Evolutionary conservation across 495 filamentous ascomycete species (phyloP).

Genomic region (Melanomma pulvis-pyrius): DNA sequence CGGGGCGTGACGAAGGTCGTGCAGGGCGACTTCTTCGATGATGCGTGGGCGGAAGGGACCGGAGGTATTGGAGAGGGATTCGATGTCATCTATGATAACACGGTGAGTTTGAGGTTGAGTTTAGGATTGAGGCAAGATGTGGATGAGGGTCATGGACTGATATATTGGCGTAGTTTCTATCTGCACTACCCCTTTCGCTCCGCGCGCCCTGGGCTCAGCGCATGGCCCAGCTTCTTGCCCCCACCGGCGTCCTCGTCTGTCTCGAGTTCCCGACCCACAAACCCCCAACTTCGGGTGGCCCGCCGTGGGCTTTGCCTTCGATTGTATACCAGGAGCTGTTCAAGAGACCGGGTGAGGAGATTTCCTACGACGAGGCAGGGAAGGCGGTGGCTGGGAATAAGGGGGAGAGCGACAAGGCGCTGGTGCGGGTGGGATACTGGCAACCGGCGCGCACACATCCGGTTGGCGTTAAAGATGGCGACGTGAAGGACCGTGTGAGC

Average conservation of each 20-base stretch:
- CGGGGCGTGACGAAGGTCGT: conserved; percentile 63
- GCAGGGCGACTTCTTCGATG: conserved; percentile 71
- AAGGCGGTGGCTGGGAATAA: conserved; percentile 53
- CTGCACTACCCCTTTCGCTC: conserved; percentile 66
- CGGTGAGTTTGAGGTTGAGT: conserved; percentile 54
- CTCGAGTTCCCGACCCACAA: conserved; percentile 81
- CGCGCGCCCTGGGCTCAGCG: conserved; percentile 72
- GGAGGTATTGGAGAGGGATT: conserved; percentile 58
- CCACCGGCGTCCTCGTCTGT: conserved; percentile 67
- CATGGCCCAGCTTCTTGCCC: conserved; percentile 65
- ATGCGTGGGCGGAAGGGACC: conserved; percentile 57
- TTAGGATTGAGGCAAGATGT: neutral
- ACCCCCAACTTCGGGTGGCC: conserved; percentile 61
- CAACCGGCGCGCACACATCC: conserved; percentile 70
- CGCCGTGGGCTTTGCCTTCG: conserved; percentile 67
- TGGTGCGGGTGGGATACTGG: conserved; percentile 65
- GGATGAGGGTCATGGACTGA: neutral
- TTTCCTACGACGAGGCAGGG: conserved; percentile 63
- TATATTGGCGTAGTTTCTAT: conserved; percentile 65
- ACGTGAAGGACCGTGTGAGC: conserved; percentile 63
- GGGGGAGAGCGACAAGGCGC: conserved; percentile 48
- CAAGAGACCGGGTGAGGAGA: conserved; percentile 63
- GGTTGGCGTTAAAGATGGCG: conserved; percentile 56
- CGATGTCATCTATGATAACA: conserved; percentile 85
- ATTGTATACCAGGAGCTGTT: conserved; percentile 69